These are phyloP conservation scores for Lactarius psammicola DNA, from an alignment of 768 basidiomycete genomes.

Conservation along the genomic window DNA sequence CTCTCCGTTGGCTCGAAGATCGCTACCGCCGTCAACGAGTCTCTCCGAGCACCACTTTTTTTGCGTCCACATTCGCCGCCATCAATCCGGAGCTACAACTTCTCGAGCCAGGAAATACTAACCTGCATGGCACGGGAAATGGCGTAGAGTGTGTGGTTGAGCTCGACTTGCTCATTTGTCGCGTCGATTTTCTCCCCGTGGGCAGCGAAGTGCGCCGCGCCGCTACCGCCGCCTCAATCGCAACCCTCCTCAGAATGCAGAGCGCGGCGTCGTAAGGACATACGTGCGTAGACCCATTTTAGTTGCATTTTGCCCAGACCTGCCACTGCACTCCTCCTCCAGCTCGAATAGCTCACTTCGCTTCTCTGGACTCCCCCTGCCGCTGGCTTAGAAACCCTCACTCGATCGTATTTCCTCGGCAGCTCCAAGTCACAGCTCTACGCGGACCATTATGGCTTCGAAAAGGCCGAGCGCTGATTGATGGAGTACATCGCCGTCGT, in stretches of 20 bases:
- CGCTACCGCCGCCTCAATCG: too few species aligned
- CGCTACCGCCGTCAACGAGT: conserved; percentile 75
- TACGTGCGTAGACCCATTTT: conserved; percentile 52
- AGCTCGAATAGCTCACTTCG: conserved; percentile 90
- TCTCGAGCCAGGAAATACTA: conserved; percentile 37
- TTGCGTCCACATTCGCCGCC: conserved; percentile 75
- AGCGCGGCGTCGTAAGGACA: too few species aligned
- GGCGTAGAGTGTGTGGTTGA: too few species aligned
- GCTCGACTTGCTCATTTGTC: too few species aligned
- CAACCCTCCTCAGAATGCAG: too few species aligned
- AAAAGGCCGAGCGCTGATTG: too few species aligned
- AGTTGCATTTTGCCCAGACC: too few species aligned
- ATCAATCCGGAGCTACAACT: conserved; percentile 73
- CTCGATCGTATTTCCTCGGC: conserved; percentile 58
- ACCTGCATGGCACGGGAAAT: too few species aligned
- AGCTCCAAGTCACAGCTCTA: too few species aligned
- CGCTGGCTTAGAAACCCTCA: conserved; percentile 41
- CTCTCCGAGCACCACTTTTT: conserved; percentile 87
- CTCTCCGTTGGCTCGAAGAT: conserved; percentile 79
- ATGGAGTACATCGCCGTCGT: conserved; percentile 92
- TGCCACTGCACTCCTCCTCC: too few species aligned
- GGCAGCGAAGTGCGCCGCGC: conserved; percentile 81
- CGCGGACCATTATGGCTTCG: conserved; percentile 86
- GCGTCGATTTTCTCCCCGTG: too few species aligned
- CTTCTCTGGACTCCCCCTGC: conserved; percentile 58